Base-by-base conservation (phyloP, 2,329 filamentous ascomycete genomes). In the Phyllosticta citrichinensis region DNA sequence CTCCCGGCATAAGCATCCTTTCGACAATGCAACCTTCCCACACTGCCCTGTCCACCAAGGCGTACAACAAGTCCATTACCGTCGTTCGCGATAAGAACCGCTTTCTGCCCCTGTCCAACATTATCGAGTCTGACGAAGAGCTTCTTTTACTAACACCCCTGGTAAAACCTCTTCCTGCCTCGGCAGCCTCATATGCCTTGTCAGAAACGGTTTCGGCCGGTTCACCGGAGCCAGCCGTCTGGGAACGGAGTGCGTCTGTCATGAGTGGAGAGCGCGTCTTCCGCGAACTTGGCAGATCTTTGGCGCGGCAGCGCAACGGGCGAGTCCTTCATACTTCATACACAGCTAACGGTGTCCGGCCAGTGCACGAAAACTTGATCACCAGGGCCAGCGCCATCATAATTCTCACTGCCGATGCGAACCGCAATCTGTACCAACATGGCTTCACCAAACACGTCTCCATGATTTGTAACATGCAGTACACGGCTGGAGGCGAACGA, bases 221-320 rank as follows among this genome's bases (percentile, higher is more conserved):
- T 51, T 80, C 80, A 8, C 76, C 76, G 68, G 86, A 77, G 77
- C 86, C 75, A 72, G 76, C 77, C 55, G 75, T 76, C 1, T 80
- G 80, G 77, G 82, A 85, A 65, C 76, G 81, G 52, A 82, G 79
- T 64, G 78, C 82, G 6, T 83, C 83, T 10, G 79, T 96, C 20
- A 91, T 96, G 87, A 96, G 89, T 66, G 93, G 93, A 27, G 93
- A 97, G 74, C 87, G 89, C 30, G 91, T 97, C 0, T 97, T 97
- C 68, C 83, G 91, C 67, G 91, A 96, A 70, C 81, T 97, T 24
- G 93, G 93, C 1, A 84, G 90, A 66, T 90, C 89, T 6, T 77
- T 97, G n/a, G 92, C 93, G 11, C 83, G 93, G 58, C 88, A 91
- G 65, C 81, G 92, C 22, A 91, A 89, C 66, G 91, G 92, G 20